These are phyloP conservation scores for Melaleuca alternifolia DNA, from an alignment of 345 rosid genomes.

Conservation along the genomic window DNA sequence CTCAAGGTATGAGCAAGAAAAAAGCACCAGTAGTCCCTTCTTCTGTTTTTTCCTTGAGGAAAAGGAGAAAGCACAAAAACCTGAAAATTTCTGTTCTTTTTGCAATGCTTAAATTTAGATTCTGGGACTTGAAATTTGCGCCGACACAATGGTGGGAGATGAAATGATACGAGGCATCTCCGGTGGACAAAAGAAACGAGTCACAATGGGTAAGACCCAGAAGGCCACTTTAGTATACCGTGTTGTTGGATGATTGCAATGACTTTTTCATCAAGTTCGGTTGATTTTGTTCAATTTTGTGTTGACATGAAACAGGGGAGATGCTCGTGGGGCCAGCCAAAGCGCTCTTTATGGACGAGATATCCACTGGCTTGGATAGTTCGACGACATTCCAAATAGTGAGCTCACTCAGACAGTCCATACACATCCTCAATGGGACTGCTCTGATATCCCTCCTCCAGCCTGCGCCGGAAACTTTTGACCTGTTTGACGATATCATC, in stretches of 20 bases:
- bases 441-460: slow-evolving; percentile 73
- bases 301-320: slow-evolving; percentile 30
- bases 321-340: slow-evolving; percentile 71
- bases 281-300: background rate
- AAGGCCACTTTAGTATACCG: background rate
- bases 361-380: slow-evolving; percentile 76
- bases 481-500: slow-evolving; percentile 64
- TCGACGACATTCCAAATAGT: slow-evolving; percentile 73
- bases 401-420: slow-evolving; percentile 49
- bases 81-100: background rate
- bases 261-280: background rate
- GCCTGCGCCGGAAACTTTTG: slow-evolving; percentile 72
- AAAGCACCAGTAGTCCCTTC: background rate
- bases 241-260: background rate
- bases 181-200: slow-evolving; percentile 48
- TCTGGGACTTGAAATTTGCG: slow-evolving; percentile 48
- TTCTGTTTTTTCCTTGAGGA: background rate
- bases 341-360: slow-evolving; percentile 81
- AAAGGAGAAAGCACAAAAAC: background rate
- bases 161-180: slow-evolving; percentile 53
- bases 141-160: slow-evolving; percentile 46
- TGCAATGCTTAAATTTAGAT: slow-evolving; percentile 11
- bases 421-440: slow-evolving; percentile 57
- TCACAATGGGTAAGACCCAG: slow-evolving; percentile 28
- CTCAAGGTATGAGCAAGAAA: slow-evolving; percentile 37